phyloP scores from a whole-genome alignment of 2,329 filamentous ascomycete genomes.

The Plenodomus lindquistii region DNA sequence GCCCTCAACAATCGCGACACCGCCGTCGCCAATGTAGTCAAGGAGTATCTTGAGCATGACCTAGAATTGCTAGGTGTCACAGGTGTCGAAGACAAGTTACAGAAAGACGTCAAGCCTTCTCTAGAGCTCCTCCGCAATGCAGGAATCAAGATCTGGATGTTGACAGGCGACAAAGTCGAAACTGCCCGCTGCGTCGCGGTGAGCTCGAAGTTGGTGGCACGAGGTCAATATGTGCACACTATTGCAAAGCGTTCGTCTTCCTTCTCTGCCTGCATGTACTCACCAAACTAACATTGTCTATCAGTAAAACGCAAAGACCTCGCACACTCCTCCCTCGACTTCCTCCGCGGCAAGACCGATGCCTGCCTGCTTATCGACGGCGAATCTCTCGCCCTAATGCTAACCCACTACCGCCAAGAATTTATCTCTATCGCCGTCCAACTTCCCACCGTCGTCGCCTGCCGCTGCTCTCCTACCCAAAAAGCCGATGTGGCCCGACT shows the following conservation, averaged over 20 bases:
- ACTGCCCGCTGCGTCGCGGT: constrained; percentile 96
- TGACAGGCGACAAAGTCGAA: constrained; percentile 98
- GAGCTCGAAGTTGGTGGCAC: constrained; percentile 87
- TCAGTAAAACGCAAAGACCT: constrained; percentile 75
- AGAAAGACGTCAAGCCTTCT: constrained; percentile 92
- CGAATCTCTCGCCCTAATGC: constrained; percentile 81
- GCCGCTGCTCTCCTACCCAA: constrained; percentile 93
- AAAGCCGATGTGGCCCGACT: constrained; percentile 92
- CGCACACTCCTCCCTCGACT: constrained; percentile 85
- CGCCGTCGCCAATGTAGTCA: constrained; percentile 78
- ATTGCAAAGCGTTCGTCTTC: constrained; percentile 66
- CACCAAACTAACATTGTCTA: constrained; percentile 4
- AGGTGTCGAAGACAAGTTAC: constrained; percentile 95
- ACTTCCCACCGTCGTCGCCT: constrained; percentile 90
- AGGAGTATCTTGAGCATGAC: constrained; percentile 80
- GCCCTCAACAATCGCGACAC: constrained; percentile 78
- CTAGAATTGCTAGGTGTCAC: constrained; percentile 95
- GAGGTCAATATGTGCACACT: constrained; percentile 95
- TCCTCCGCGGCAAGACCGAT: constrained; percentile 80
- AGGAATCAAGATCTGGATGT: constrained; percentile 99
- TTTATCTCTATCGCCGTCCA: constrained; percentile 89
- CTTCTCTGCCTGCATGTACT: not conserved
- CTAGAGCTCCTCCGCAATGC: constrained; percentile 94
- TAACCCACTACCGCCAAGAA: constrained; percentile 78
- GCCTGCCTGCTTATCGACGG: constrained; percentile 95